These are phyloP conservation scores for Saccharomyces mikatae DNA, from an alignment of 805 yeast species.

Conservation along the genomic window DNA sequence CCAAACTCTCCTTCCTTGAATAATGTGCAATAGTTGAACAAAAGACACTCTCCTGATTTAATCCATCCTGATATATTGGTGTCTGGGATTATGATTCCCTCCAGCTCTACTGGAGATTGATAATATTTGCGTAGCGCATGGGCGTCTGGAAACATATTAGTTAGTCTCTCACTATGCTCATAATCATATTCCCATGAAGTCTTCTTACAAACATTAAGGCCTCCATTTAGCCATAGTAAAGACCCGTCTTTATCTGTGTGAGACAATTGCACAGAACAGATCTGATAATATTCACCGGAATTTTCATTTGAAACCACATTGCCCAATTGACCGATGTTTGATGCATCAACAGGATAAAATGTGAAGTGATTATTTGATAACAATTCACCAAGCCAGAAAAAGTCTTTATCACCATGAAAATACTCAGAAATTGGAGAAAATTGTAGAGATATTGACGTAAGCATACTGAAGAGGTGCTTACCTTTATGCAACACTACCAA, in stretches of 20 bases:
- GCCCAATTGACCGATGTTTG: constrained; percentile 17
- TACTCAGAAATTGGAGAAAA: constrained; percentile 10
- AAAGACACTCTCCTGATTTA: background rate
- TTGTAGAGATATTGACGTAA: constrained; percentile 16
- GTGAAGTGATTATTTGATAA: constrained; percentile 16
- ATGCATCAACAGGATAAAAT: constrained; percentile 19
- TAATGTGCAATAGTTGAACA: background rate
- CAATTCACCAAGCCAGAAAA: constrained; percentile 29
- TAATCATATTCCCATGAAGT: constrained; percentile 9
- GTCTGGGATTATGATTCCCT: constrained; percentile 23
- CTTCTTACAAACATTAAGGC: constrained; percentile 22
- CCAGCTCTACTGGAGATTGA: constrained; percentile 17
- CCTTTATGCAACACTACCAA: constrained; percentile 28
- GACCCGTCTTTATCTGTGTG: constrained; percentile 17
- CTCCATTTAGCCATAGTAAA: constrained; percentile 31
- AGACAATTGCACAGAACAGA: constrained; percentile 28
- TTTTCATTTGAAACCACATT: constrained; percentile 4
- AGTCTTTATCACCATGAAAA: constrained; percentile 27
- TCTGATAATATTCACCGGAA: constrained; percentile 5
- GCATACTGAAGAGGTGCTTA: constrained; percentile 19
- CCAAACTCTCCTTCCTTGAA: background rate
- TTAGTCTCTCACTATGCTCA: constrained; percentile 5
- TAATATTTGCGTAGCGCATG: constrained; percentile 14
- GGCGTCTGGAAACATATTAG: constrained; percentile 15
- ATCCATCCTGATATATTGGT: constrained; percentile 1